Percentiles rank a stretch among this genome's conserved stretches.
Conservation (phyloP, 1,139 yeast genomes). For the Meyerozyma elateridarum region DNA sequence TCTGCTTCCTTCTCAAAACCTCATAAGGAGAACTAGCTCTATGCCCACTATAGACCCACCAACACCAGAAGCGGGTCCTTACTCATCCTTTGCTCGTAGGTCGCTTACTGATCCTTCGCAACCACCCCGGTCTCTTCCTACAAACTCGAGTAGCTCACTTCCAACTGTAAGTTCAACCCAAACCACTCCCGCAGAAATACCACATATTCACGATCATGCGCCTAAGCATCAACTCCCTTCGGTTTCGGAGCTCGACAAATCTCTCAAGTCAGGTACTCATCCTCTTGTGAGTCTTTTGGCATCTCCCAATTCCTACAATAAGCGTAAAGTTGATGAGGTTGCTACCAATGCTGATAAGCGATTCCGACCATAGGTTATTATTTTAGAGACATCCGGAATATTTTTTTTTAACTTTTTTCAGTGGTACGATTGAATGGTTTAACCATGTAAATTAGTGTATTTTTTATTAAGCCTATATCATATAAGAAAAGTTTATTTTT, state of each 20-base stretch:
- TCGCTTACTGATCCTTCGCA: conserved; percentile 4
- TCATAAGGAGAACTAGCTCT: conserved; percentile 4
- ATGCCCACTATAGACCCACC: conserved; percentile 5
- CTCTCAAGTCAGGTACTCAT: conserved; percentile 17
- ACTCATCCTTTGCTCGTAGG: conserved; percentile 1
- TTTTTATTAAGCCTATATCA: no score
- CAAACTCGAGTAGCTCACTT: conserved; percentile 2
- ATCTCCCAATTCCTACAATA: conserved; percentile 1
- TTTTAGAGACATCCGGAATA: no score
- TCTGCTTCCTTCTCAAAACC: conserved; percentile 1
- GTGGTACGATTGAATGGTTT: no score
- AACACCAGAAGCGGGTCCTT: neutral
- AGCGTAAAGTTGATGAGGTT: conserved; percentile 1
- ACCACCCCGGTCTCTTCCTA: conserved; percentile 4
- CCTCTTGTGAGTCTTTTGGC: neutral
- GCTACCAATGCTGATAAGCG: neutral
- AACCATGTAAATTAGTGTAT: no score
- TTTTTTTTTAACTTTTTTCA: no score
- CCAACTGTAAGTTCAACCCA: conserved; percentile 2
- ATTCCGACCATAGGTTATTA: neutral
- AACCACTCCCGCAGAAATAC: conserved; percentile 5
- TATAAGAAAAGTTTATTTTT: no score
- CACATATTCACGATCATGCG: conserved; percentile 1
- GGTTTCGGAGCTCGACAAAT: conserved; percentile 35
- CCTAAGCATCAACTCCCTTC: conserved; percentile 23